Percentiles rank a stretch among this genome's conserved stretches.
phyloP scores from a whole-genome alignment of 2,329 filamentous ascomycete species.

The Colletotrichum sp. region DNA sequence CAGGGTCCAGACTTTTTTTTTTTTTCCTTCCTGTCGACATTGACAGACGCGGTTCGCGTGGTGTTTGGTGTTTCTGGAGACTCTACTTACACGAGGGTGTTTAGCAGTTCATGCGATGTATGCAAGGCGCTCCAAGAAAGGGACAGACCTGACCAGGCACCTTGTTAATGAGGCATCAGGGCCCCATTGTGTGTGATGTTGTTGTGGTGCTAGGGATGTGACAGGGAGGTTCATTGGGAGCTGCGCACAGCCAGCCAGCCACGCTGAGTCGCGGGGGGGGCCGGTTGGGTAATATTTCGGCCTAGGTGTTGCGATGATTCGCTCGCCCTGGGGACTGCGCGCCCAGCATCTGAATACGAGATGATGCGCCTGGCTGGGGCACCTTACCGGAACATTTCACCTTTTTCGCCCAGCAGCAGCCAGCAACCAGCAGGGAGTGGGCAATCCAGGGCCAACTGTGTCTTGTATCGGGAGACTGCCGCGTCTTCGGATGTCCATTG shows the following conservation, averaged over 20 bases:
- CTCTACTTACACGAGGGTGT: neutral
- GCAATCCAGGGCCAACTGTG: neutral
- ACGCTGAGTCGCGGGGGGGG: neutral
- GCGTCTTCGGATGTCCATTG: neutral
- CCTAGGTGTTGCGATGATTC: neutral
- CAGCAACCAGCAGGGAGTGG: neutral
- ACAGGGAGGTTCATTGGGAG: conserved; percentile 4
- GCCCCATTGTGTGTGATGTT: neutral
- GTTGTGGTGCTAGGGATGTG: neutral
- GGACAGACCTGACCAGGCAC: neutral
- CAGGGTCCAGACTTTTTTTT: neutral
- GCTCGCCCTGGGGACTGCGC: neutral
- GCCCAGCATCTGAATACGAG: conserved; percentile 7
- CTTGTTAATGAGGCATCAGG: neutral
- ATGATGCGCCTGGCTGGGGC: neutral
- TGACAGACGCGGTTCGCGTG: neutral
- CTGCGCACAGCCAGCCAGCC: conserved; percentile 8
- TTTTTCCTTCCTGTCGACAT: neutral
- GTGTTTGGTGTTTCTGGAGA: neutral
- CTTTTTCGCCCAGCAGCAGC: neutral
- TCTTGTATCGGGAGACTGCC: neutral
- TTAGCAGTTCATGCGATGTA: conserved; percentile 1
- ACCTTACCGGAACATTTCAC: neutral
- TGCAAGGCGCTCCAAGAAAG: neutral
- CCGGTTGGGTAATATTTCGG: neutral